Base-by-base conservation (phyloP, 148 eudicot genomes). In the Arbutus unedo region DNA sequence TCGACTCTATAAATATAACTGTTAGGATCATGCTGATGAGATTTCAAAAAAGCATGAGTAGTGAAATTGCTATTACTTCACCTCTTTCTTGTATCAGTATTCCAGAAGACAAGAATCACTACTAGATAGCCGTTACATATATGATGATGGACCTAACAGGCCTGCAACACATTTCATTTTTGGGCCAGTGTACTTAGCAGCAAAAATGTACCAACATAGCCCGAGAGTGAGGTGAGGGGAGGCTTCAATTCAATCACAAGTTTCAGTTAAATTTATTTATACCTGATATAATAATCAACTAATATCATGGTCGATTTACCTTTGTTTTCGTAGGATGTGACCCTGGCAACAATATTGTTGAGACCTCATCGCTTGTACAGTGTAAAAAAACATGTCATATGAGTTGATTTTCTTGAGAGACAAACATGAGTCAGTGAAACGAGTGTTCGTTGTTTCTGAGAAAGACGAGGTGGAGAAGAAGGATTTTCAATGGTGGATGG, bases 201-300 rank as follows among this genome's bases (percentile, higher is more conserved):
- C 41, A 76, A 44, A 55, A 55, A 74, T 80, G 47, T 87, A 84
- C 64, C 78, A 79, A 48, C 82, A 81, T 76, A 86, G 84, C 83
- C 77, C 73, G 67, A 47, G 60, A 47, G 60, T 79, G 55, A 78
- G 82, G 84, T 81, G 41, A 48, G 53, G 38, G 1, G 38, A 66
- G 66, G 31, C 23, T 31, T 54, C 6, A 4, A 16, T 56, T 6
- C 21, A 41, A 54, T 41, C 21, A 16, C 43, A 31, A 15, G n/a
- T 18, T 23, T 14, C 25, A 10, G n/a, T 23, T 16, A 31, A 0
- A 5, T 15, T 43, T 78, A 70, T 43, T 23, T 71, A 47, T 72
- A 1, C 38, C 38, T 31, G 38, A 31, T 31, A 31, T 31, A 31
- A 31, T 31, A 31, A 31, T 31, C 38, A 31, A 31, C 1, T 31